Conservation (phyloP, 176 grass and related monocot species). For the Musa acuminata region DNA sequence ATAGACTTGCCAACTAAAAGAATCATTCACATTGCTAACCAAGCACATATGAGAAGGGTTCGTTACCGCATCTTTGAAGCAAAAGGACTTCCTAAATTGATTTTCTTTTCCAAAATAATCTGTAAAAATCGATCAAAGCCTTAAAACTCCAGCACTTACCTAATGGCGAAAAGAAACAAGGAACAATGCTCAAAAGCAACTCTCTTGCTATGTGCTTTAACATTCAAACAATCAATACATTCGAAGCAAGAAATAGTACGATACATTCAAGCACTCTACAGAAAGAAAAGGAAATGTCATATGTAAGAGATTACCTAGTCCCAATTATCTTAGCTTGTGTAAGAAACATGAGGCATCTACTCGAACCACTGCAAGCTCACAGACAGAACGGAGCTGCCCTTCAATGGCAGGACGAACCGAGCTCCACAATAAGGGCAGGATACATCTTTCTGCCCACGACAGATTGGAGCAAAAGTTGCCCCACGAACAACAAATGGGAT, state of each 20-base stretch:
- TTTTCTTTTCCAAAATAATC: too few relatives aligned
- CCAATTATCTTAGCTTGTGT: constrained; percentile 68
- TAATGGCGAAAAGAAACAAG: neutral
- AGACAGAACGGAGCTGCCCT: constrained; percentile 80
- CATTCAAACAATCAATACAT: neutral
- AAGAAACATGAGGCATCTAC: constrained; percentile 67
- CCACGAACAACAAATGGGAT: constrained; percentile 81
- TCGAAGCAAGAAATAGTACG: constrained; percentile 20
- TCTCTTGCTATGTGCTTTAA: neutral
- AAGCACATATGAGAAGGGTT: too few relatives aligned
- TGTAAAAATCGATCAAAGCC: too few relatives aligned
- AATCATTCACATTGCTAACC: too few relatives aligned
- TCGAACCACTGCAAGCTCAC: constrained; percentile 58
- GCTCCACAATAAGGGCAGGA: constrained; percentile 70
- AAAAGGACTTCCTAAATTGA: too few relatives aligned
- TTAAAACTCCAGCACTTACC: too few relatives aligned
- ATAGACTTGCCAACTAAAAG: too few relatives aligned
- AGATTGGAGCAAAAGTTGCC: constrained; percentile 72
- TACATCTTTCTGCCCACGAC: constrained; percentile 87
- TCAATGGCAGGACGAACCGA: constrained; percentile 53
- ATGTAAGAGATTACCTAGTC: constrained; percentile 17
- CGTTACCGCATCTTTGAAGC: too few relatives aligned
- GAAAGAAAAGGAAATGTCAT: constrained; percentile 20
- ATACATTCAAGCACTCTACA: constrained; percentile 19
- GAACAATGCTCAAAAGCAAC: neutral